phyloP scores from a whole-genome alignment of 2,329 filamentous ascomycete species.

The Lachnellula subtilissima region DNA sequence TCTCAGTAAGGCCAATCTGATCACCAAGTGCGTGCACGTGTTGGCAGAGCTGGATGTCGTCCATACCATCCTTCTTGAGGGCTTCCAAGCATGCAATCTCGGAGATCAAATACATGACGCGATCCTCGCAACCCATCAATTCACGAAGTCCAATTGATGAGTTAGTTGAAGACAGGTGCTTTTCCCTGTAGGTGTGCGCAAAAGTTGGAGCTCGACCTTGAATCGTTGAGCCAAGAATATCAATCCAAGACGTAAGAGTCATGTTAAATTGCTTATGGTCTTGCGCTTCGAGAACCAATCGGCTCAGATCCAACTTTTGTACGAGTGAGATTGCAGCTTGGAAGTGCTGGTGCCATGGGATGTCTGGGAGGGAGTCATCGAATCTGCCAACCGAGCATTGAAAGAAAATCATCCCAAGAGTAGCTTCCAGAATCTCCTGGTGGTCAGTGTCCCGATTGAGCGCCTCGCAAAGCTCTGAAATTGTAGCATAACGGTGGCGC shows the following conservation, averaged over 20 bases:
- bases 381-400: constrained; percentile 85
- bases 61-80: constrained; percentile 76
- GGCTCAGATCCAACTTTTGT: constrained; percentile 75
- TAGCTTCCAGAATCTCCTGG: constrained; percentile 83
- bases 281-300: constrained; percentile 55
- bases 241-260: constrained; percentile 91
- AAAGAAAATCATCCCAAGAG: constrained; percentile 93
- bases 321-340: constrained; percentile 83
- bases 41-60: constrained; percentile 79
- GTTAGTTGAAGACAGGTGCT: constrained; percentile 68
- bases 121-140: constrained; percentile 96
- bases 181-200: constrained; percentile 91
- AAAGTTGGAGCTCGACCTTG: constrained; percentile 79
- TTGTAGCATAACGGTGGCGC: constrained; percentile 83
- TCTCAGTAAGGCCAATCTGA: constrained; percentile 79
- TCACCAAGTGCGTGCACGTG: constrained; percentile 85
- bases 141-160: constrained; percentile 71
- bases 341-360: constrained; percentile 97
- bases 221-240: constrained; percentile 94
- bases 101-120: constrained; percentile 95
- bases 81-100: constrained; percentile 95
- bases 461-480: constrained; percentile 78
- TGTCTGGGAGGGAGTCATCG: constrained; percentile 81
- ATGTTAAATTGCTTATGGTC: constrained; percentile 70
- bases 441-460: constrained; percentile 78